Evolutionary conservation across 2,329 filamentous ascomycete genomes (phyloP), one percentile per base, ranked within the genome.

Genomic region (Ceratocystis destructans): DNA sequence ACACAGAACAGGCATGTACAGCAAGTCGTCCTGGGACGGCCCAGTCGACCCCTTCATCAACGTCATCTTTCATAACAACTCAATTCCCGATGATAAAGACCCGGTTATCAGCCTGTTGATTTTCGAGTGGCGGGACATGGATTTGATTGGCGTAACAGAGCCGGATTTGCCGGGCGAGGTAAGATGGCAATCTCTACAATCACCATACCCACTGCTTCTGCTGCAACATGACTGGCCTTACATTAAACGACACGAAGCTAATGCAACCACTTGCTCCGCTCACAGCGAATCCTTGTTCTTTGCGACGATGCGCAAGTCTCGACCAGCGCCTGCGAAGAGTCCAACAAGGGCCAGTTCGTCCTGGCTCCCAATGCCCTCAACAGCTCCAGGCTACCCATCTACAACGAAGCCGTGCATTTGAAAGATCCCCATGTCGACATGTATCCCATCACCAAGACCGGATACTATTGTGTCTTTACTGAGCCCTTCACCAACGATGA

Each of bases 391-490:
- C 89, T 83, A 70, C 75, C 87, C 62, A 89, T 99, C 70, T 79
- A 89, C 70, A 93, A 90, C 68, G 80, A 88, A 74, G 90, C 91
- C 8, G 79, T 97, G 68, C 86, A 96, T 73, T 80, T 97, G 64
- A 93, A 90, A 70, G 80, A 89, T 66, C 82, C 89, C 1, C 79
- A 81, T 10, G 80, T 86, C 1, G 84, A 96, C 74, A 89, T 90
- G 69, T 99, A 97, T 74, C 80, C 84, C 5, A 86, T 96, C 71
- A 87, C 87, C 72, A 90, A 90, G 75, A 99, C 94, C 0, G 94
- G 94, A 33, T 99, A 96, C 77, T 99, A 96, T 76, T 99, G 94
- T 72, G 87, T 99, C 68, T 85, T 89, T 64, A 94, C 90, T 1
- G 86, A 85, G 70, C 82, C 82, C 25, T 93, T 85, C 74, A 84